phyloP scores from a whole-genome alignment of 495 filamentous ascomycete genomes.

The Aspergillus egyptiacus region DNA sequence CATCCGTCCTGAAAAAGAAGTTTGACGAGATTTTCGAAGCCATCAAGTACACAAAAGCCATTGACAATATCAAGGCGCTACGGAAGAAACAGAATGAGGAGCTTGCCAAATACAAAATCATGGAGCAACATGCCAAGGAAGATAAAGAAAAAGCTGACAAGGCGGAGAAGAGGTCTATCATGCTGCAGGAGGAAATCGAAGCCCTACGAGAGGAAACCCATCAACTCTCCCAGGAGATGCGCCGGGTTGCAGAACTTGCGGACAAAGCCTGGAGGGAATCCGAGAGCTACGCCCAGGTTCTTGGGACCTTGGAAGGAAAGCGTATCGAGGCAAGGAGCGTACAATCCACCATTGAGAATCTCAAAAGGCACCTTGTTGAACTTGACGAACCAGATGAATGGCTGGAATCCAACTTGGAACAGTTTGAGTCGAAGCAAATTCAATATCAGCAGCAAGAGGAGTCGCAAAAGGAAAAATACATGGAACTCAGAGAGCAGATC shows the following conservation, averaged over 20 bases:
- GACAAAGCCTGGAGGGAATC: conserved; percentile 56
- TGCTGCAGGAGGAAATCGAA: conserved; percentile 71
- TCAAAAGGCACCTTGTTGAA: conserved; percentile 65
- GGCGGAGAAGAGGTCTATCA: conserved; percentile 54
- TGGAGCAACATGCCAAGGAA: conserved; percentile 69
- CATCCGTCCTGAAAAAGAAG: conserved; percentile 73
- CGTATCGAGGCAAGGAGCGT: conserved; percentile 61
- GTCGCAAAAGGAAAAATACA: conserved; percentile 52
- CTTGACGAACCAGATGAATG: conserved; percentile 73
- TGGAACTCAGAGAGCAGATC: conserved; percentile 57
- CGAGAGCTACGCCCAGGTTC: conserved; percentile 53
- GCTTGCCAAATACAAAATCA: conserved; percentile 60
- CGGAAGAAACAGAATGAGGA: conserved; percentile 78
- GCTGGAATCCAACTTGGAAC: conserved; percentile 66
- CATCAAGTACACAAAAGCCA: conserved; percentile 91
- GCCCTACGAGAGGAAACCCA: conserved; percentile 51
- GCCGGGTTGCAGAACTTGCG: conserved; percentile 48
- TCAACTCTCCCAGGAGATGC: conserved; percentile 51
- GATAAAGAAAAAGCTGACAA: conserved; percentile 81
- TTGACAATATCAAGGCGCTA: conserved; percentile 83
- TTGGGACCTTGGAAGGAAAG: conserved; percentile 69
- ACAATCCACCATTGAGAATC: conserved; percentile 59
- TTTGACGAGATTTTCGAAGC: conserved; percentile 99
- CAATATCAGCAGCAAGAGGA: conserved; percentile 59
- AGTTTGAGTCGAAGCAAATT: conserved; percentile 70